These are phyloP conservation scores for Backusella circina DNA, from an alignment of 192 early-diverging fungal species.

Conservation along the genomic window DNA sequence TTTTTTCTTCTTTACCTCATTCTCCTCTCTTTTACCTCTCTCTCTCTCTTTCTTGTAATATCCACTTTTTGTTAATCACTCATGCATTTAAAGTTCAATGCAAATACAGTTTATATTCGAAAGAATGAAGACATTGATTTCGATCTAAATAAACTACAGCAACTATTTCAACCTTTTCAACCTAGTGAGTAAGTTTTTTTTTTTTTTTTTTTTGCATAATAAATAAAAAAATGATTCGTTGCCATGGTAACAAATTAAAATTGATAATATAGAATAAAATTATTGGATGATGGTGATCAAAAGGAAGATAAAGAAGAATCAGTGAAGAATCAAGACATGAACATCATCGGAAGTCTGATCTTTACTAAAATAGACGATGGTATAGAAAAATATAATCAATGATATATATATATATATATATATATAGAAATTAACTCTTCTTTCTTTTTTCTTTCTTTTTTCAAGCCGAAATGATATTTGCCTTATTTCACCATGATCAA, in stretches of 20 bases:
- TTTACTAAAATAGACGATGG: not conserved
- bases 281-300: not conserved
- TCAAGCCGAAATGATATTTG: slow-evolving; percentile 6
- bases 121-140: not conserved
- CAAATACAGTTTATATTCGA: not conserved
- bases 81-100: not conserved
- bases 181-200: slow-evolving; percentile 1
- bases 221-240: not conserved
- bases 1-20: not conserved
- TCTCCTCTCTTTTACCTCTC: not conserved
- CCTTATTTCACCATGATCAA: not conserved
- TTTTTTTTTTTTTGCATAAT: not conserved
- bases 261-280: not conserved
- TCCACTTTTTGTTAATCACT: not conserved
- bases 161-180: not conserved
- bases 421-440: not conserved
- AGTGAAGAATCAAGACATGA: not conserved
- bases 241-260: not conserved
- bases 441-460: not conserved
- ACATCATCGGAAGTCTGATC: not conserved
- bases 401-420: not conserved
- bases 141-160: not conserved
- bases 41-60: not conserved
- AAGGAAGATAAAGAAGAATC: not conserved
- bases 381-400: not conserved